A percentile compares a stretch with the other conserved stretches of the same genome.
phyloP scores from a whole-genome alignment of 2,329 filamentous ascomycete genomes.

The Shiraia sp. region DNA sequence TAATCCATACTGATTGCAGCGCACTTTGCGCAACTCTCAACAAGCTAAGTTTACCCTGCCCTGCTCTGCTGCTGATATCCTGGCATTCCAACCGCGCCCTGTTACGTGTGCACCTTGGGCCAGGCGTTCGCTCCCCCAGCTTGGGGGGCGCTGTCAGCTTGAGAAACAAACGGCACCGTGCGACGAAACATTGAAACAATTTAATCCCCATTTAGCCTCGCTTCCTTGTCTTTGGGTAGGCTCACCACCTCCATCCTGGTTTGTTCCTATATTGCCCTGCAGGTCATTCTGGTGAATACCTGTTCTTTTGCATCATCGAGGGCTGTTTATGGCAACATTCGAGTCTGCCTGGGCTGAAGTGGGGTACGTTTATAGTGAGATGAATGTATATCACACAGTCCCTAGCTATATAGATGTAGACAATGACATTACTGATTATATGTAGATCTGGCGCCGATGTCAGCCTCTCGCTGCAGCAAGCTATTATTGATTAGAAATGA shows the following conservation, averaged over 20 bases:
- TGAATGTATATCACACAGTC: conserved; percentile 1
- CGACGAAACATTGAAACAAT: conserved; percentile 27
- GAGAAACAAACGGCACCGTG: conserved; percentile 7
- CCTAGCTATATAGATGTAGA: neutral
- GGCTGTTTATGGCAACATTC: conserved; percentile 4
- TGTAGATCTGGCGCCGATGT: too few relatives aligned
- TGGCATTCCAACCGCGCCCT: too few relatives aligned
- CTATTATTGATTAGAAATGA: too few relatives aligned
- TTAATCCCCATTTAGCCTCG: conserved; percentile 29
- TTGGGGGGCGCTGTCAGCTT: conserved; percentile 12
- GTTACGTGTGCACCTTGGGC: conserved; percentile 24
- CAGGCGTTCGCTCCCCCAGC: conserved; percentile 23
- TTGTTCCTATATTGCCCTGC: conserved; percentile 24
- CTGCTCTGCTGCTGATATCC: too few relatives aligned
- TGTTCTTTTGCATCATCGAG: conserved; percentile 6
- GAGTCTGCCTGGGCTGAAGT: conserved; percentile 6
- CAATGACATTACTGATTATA: neutral
- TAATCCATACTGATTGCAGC: too few relatives aligned
- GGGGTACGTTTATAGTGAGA: conserved; percentile 9
- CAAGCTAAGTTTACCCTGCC: too few relatives aligned
- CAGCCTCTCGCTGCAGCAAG: too few relatives aligned
- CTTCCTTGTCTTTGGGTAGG: conserved; percentile 4
- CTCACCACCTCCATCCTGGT: conserved; percentile 8
- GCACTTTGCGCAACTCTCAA: too few relatives aligned
- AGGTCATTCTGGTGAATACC: conserved; percentile 2